Percentiles rank a stretch among this genome's conserved stretches.
Conservation (phyloP, 208 protist species). For the Blechomonas ayalai region DNA sequence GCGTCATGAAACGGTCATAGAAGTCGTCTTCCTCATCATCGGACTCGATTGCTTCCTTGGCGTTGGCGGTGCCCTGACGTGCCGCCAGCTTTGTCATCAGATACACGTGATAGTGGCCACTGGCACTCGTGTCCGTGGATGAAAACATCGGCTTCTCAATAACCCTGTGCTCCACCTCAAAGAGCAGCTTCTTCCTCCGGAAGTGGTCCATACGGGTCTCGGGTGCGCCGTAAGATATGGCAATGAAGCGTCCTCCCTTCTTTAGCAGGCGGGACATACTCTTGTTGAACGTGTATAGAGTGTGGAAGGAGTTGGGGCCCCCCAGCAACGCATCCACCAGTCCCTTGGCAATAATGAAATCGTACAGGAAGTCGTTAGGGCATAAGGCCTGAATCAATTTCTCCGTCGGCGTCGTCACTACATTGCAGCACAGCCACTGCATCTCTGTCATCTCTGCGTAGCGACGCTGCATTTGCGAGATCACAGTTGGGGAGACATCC, state of each 20-base stretch:
- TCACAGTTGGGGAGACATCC: slow-evolving; percentile 83
- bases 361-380: slow-evolving; percentile 75
- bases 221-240: slow-evolving; percentile 83
- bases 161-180: slow-evolving; percentile 79
- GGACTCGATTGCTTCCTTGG: slow-evolving; percentile 37
- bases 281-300: slow-evolving; percentile 81
- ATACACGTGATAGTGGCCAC: slow-evolving; percentile 87
- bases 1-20: slow-evolving; percentile 90
- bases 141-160: slow-evolving; percentile 87
- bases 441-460: slow-evolving; percentile 85
- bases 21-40: slow-evolving; percentile 89
- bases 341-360: slow-evolving; percentile 89
- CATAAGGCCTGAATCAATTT: slow-evolving; percentile 73
- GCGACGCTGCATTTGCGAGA: slow-evolving; percentile 81
- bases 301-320: slow-evolving; percentile 86
- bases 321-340: slow-evolving; percentile 82
- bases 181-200: slow-evolving; percentile 73
- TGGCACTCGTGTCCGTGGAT: slow-evolving; percentile 58
- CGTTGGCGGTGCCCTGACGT: slow-evolving; percentile 29
- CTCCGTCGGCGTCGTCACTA: slow-evolving; percentile 67
- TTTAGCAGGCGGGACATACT: slow-evolving; percentile 85
- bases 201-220: slow-evolving; percentile 90
- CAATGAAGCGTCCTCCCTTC: slow-evolving; percentile 77
- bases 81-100: slow-evolving; percentile 79
- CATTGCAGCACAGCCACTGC: slow-evolving; percentile 79